These are phyloP conservation scores for Coleophoma cylindrospora DNA, from an alignment of 2,329 filamentous ascomycete species.

Conservation along the genomic window DNA sequence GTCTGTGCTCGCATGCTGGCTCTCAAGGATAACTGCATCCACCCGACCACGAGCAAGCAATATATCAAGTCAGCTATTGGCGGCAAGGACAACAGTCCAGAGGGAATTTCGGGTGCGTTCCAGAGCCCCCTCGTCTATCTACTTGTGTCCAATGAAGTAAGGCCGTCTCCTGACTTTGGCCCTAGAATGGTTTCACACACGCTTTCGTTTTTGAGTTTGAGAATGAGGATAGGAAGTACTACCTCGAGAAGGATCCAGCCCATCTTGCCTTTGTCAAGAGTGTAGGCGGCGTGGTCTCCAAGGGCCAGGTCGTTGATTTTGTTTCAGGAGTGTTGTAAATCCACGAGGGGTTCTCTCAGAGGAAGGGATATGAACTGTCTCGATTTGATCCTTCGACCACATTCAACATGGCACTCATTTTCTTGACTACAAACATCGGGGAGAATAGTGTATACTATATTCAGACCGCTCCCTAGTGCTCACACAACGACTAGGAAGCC, in stretches of 20 bases:
- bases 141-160: too few relatives aligned
- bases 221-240: slow-evolving; percentile 63
- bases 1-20: background rate
- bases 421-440: too few relatives aligned
- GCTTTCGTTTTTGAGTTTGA: slow-evolving; percentile 64
- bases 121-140: background rate
- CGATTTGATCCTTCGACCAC: too few relatives aligned
- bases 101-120: background rate
- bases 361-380: too few relatives aligned
- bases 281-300: slow-evolving; percentile 40
- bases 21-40: background rate
- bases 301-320: slow-evolving; percentile 55
- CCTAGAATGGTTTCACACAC: slow-evolving; percentile 57
- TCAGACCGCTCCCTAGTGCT: too few relatives aligned
- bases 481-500: too few relatives aligned
- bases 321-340: slow-evolving; percentile 40
- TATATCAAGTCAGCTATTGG: background rate
- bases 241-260: slow-evolving; percentile 56
- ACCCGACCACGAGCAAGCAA: background rate
- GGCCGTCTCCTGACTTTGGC: too few relatives aligned
- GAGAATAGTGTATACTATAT: too few relatives aligned
- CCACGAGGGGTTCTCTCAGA: too few relatives aligned
- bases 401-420: too few relatives aligned
- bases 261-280: slow-evolving; percentile 54
- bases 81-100: background rate